Evolutionary conservation across 495 filamentous ascomycete genomes (phyloP).

Genomic region (Xylaria cubensis): DNA sequence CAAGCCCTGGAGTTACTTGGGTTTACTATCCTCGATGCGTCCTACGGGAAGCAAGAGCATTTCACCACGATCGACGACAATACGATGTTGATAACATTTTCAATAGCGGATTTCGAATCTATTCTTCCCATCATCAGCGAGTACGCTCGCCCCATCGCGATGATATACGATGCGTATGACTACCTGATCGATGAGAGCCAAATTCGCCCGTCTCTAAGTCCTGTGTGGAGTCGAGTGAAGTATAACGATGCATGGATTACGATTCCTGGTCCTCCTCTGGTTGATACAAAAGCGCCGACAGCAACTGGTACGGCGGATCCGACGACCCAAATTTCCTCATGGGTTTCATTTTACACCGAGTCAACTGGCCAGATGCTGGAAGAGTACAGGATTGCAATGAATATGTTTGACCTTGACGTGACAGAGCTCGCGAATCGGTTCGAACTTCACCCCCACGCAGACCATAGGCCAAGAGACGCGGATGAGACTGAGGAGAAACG

Average conservation of each 20-base stretch:
- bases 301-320: neutral
- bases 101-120: constrained; percentile 13
- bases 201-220: neutral
- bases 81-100: constrained; percentile 20
- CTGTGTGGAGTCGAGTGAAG: constrained; percentile 22
- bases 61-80: constrained; percentile 19
- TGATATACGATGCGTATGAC: constrained; percentile 13
- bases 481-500: neutral
- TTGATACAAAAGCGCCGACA: neutral
- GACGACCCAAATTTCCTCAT: neutral
- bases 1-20: neutral
- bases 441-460: constrained; percentile 15
- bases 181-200: neutral
- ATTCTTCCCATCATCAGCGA: constrained; percentile 20
- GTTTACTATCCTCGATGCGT: constrained; percentile 8
- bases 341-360: constrained; percentile 22
- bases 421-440: constrained; percentile 7
- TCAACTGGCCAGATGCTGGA: constrained; percentile 14
- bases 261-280: constrained; percentile 15
- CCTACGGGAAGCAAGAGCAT: constrained; percentile 13
- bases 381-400: constrained; percentile 3
- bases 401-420: neutral
- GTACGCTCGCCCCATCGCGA: constrained; percentile 16
- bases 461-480: neutral
- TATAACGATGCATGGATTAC: constrained; percentile 5